These are phyloP conservation scores for Paraphoma chrysanthemicola DNA, from an alignment of 2,329 filamentous ascomycete genomes.

Conservation along the genomic window DNA sequence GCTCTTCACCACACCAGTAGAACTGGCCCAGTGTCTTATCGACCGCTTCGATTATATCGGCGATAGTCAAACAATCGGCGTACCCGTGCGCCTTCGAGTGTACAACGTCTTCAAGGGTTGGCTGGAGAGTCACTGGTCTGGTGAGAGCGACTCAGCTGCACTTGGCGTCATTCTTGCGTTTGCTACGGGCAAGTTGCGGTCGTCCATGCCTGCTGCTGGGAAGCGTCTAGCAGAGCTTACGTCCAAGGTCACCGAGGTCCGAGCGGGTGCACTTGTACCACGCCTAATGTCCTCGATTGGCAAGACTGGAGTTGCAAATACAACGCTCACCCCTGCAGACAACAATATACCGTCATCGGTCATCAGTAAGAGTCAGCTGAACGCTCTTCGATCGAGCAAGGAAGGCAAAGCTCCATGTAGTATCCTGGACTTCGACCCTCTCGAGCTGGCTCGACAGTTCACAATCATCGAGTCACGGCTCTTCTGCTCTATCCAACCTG, in stretches of 20 bases:
- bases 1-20: slow-evolving; percentile 81
- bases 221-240: slow-evolving; percentile 81
- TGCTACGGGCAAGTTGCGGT: slow-evolving; percentile 73
- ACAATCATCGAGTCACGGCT: slow-evolving; percentile 91
- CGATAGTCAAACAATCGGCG: slow-evolving; percentile 75
- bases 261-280: slow-evolving; percentile 76
- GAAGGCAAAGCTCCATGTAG: slow-evolving; percentile 72
- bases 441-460: slow-evolving; percentile 90
- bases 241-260: slow-evolving; percentile 75
- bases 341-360: slow-evolving; percentile 72
- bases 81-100: slow-evolving; percentile 84
- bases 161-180: slow-evolving; percentile 80
- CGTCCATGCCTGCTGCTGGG: slow-evolving; percentile 76
- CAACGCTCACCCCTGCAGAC: slow-evolving; percentile 74
- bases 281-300: slow-evolving; percentile 84
- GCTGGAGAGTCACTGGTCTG: slow-evolving; percentile 94
- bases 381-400: slow-evolving; percentile 76
- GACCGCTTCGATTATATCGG: slow-evolving; percentile 92
- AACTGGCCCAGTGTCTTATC: slow-evolving; percentile 82
- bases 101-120: slow-evolving; percentile 98
- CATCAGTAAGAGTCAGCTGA: slow-evolving; percentile 78
- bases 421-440: slow-evolving; percentile 87
- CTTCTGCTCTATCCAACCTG: slow-evolving; percentile 89
- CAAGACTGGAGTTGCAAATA: slow-evolving; percentile 80
- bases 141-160: slow-evolving; percentile 78